A percentile compares a stretch with the other conserved stretches of the same genome.
Conservation (phyloP, 2,329 filamentous ascomycete species). For the Penicillium sp. region DNA sequence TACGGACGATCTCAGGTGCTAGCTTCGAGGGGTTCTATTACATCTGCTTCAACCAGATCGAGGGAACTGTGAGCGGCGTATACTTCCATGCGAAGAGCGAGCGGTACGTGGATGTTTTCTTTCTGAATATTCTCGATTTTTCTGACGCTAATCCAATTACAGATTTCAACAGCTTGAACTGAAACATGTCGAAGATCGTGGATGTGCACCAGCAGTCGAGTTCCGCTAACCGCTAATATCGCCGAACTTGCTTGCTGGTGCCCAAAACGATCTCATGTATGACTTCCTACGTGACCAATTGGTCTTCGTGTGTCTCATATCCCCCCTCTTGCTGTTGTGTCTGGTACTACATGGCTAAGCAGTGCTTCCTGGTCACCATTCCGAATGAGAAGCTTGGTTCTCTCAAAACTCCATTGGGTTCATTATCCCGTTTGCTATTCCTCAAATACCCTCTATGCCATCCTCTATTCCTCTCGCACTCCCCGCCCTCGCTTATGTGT, state of each 20-base stretch:
- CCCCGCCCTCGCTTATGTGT: neutral
- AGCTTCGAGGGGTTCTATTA: conserved; percentile 99
- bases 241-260: conserved; percentile 17
- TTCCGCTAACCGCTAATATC: conserved; percentile 73
- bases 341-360: conserved; percentile 5
- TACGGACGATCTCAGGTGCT: conserved; percentile 85
- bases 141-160: conserved; percentile 16
- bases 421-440: neutral
- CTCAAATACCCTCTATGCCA: neutral
- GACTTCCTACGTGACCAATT: neutral
- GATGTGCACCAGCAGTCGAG: conserved; percentile 83
- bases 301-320: neutral
- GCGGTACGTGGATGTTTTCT: conserved; percentile 64
- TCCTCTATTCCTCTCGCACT: neutral
- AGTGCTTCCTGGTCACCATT: conserved; percentile 11
- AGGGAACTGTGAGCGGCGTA: conserved; percentile 83
- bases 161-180: conserved; percentile 93
- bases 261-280: conserved; percentile 1
- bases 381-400: neutral
- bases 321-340: neutral
- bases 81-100: conserved; percentile 99
- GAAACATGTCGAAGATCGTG: conserved; percentile 79
- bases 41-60: conserved; percentile 94
- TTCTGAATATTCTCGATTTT: neutral
- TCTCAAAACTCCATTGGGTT: neutral